A percentile compares a stretch with the other conserved stretches of the same genome.
phyloP scores from a whole-genome alignment of 1,284 basidiomycete genomes.

The Rhodofomes roseus region DNA sequence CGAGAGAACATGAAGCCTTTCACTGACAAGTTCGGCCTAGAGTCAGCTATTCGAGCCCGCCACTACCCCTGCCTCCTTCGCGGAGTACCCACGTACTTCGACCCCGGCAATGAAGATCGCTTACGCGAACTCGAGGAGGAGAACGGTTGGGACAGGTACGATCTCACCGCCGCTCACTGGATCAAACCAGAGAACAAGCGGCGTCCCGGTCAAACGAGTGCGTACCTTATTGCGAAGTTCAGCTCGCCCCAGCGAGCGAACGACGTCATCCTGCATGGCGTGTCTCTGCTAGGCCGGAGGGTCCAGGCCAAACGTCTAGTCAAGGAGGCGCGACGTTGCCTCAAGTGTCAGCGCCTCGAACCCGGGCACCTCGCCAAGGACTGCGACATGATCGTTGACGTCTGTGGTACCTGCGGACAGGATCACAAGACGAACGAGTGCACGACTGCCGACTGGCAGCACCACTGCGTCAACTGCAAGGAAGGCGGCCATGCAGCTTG shows the following conservation, averaged over 20 bases:
- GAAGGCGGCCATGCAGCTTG: not conserved
- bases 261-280: not conserved
- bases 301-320: not conserved
- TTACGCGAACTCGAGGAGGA: not conserved
- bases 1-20: not conserved
- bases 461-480: not conserved
- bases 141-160: not conserved
- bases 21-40: not conserved
- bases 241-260: conserved; percentile 2
- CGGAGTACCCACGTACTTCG: not conserved
- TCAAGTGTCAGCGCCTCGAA: conserved; percentile 8
- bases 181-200: not conserved
- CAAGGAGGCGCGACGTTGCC: conserved; percentile 9
- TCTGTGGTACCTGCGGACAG: conserved; percentile 6
- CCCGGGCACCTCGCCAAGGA: conserved; percentile 3
- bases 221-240: not conserved
- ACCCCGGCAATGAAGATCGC: not conserved
- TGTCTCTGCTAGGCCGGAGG: not conserved
- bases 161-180: not conserved
- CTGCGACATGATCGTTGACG: not conserved
- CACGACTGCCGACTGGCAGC: not conserved
- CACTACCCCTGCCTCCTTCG: not conserved
- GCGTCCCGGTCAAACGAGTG: not conserved
- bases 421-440: conserved; percentile 5
- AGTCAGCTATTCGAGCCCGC: not conserved